phyloP scores from a whole-genome alignment of 768 basidiomycete species.

The Harrya chromipes region DNA sequence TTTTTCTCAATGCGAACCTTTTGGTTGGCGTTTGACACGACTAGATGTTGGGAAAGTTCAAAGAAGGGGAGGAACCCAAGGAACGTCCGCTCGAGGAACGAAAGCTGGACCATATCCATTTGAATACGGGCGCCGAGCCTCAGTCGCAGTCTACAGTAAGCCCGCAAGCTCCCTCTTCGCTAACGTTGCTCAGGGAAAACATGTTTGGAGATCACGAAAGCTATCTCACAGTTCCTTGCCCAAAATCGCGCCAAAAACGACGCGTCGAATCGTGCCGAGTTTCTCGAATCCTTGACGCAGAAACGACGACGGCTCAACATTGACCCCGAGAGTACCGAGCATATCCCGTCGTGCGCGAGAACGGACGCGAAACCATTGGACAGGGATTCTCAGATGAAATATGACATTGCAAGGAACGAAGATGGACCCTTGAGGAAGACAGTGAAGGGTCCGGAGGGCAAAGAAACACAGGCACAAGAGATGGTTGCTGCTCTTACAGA shows the following conservation, averaged over 20 bases:
- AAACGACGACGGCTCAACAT: conserved; percentile 46
- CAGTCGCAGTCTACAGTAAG: conserved; percentile 60
- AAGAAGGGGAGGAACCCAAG: conserved; percentile 23
- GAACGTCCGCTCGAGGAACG: conserved; percentile 56
- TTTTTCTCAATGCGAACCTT: background rate
- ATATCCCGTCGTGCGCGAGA: conserved; percentile 62
- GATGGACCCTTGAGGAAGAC: conserved; percentile 72
- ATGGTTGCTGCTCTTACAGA: conserved; percentile 17
- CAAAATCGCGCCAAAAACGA: conserved; percentile 69
- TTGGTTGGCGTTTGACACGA: conserved; percentile 1
- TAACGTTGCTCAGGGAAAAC: conserved; percentile 3
- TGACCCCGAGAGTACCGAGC: conserved; percentile 32
- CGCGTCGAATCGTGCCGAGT: conserved; percentile 74
- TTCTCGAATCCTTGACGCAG: conserved; percentile 56
- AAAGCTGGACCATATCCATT: conserved; percentile 60
- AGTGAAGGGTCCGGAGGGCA: conserved; percentile 32
- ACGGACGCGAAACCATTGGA: conserved; percentile 69
- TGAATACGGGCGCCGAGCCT: conserved; percentile 44
- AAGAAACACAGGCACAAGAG: conserved; percentile 8
- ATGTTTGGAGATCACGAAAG: conserved; percentile 55
- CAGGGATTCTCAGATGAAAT: conserved; percentile 78
- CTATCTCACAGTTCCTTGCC: conserved; percentile 70
- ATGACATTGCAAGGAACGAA: conserved; percentile 83
- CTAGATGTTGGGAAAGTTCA: conserved; percentile 31
- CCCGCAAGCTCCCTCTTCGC: conserved; percentile 6